A percentile compares a stretch with the other conserved stretches of the same genome.
Evolutionary conservation across 768 basidiomycete genomes (phyloP).

Genomic region (Auricularia heimuer): DNA sequence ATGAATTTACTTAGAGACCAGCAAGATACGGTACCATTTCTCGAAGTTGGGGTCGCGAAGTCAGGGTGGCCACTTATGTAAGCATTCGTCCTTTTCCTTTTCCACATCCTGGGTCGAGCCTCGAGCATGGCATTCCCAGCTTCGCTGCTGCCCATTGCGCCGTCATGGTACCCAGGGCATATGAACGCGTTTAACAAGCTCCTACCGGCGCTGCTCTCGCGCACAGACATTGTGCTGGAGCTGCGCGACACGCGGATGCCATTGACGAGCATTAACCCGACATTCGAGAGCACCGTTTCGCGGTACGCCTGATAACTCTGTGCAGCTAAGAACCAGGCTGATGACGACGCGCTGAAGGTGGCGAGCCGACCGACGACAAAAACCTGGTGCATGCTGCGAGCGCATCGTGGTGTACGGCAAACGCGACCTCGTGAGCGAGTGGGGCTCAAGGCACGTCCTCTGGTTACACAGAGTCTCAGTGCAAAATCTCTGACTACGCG

Average conservation of each 20-base stretch:
- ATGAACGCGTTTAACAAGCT: conserved; percentile 81
- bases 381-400: conserved; percentile 41
- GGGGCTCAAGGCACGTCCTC: conserved; percentile 64
- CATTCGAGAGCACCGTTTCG: conserved; percentile 50
- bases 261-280: conserved; percentile 85
- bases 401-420: conserved; percentile 89
- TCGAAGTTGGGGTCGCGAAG: no score
- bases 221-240: conserved; percentile 88
- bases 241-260: conserved; percentile 89
- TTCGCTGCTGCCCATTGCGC: conserved; percentile 47
- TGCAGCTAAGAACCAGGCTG: neutral
- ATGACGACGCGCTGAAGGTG: conserved; percentile 2
- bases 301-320: conserved; percentile 3
- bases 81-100: neutral
- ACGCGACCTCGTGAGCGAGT: conserved; percentile 79
- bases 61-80: no score
- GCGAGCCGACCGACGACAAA: conserved; percentile 9
- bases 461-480: neutral
- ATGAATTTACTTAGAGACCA: no score
- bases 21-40: no score
- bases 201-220: conserved; percentile 65
- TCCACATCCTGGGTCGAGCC: no score
- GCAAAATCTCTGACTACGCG: neutral
- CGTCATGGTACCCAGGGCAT: conserved; percentile 95
- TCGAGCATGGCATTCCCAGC: neutral